These are phyloP conservation scores for Scleroderma citrinum DNA, from an alignment of 768 basidiomycete species.

Conservation along the genomic window DNA sequence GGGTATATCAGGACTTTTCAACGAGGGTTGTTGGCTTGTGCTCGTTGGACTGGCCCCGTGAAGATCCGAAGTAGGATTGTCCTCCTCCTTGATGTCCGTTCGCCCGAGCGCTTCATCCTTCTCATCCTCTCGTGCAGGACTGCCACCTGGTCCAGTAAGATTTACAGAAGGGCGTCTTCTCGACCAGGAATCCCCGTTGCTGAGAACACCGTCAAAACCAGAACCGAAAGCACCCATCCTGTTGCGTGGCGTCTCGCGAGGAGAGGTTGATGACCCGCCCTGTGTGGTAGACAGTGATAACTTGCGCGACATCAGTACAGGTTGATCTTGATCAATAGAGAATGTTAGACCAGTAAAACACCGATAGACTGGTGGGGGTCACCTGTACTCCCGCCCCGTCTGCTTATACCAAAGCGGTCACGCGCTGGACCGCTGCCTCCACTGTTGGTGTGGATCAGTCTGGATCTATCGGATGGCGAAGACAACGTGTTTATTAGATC, in stretches of 20 bases:
- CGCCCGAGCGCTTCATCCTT: constrained; percentile 35
- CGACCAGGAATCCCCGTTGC: constrained; percentile 64
- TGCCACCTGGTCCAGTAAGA: constrained; percentile 35
- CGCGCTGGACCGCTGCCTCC: constrained; percentile 50
- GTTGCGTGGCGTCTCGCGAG: constrained; percentile 57
- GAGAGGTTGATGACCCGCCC: constrained; percentile 40
- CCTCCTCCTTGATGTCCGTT: constrained; percentile 55
- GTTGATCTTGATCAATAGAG: constrained; percentile 44
- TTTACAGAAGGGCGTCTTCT: constrained; percentile 59
- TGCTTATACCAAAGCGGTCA: constrained; percentile 53
- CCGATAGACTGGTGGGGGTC: constrained; percentile 6
- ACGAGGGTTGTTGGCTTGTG: constrained; percentile 8
- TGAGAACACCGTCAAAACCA: constrained; percentile 70
- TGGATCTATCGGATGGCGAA: constrained; percentile 54
- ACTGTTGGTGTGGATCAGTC: constrained; percentile 46
- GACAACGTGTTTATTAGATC: constrained; percentile 62
- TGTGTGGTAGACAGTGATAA: constrained; percentile 62
- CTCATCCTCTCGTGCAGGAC: constrained; percentile 38
- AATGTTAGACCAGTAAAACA: constrained; percentile 6
- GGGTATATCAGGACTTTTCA: constrained; percentile 7
- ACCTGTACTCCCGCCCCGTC: constrained; percentile 72
- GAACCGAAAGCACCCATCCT: constrained; percentile 51
- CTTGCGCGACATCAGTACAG: constrained; percentile 57
- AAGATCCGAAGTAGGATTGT: constrained; percentile 15
- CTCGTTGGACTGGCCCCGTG: constrained; percentile 6